A percentile compares a stretch with the other conserved stretches of the same genome.
phyloP scores from a whole-genome alignment of 805 yeast species.

The Pichia cephalocereana region DNA sequence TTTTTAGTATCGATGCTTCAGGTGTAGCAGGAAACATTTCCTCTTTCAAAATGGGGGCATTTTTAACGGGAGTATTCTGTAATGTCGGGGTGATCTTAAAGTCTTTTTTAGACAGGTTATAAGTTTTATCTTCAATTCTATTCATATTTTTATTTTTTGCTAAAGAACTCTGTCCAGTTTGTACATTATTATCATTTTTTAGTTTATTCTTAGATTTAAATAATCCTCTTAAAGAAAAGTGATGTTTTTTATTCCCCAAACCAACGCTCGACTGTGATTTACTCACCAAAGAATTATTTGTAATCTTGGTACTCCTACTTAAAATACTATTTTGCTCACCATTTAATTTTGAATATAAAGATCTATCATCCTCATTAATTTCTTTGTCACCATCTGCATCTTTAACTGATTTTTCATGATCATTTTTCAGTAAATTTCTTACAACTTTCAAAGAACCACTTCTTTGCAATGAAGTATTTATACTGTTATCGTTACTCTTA shows the following conservation, averaged over 20 bases:
- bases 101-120: too few relatives aligned
- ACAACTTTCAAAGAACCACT: neutral
- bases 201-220: conserved; percentile 2
- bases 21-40: neutral
- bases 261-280: neutral
- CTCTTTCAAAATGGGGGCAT: neutral
- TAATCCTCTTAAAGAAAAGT: conserved; percentile 4
- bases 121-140: too few relatives aligned
- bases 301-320: neutral
- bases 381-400: neutral
- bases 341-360: too few relatives aligned
- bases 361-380: neutral
- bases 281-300: neutral
- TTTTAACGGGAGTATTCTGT: neutral
- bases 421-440: neutral
- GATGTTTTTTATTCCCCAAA: neutral
- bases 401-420: neutral
- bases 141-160: too few relatives aligned
- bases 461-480: neutral
- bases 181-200: too few relatives aligned
- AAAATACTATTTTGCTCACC: neutral
- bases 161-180: too few relatives aligned
- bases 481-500: neutral
- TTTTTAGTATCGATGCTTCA: conserved; percentile 7
- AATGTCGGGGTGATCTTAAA: neutral